A percentile compares a stretch with the other conserved stretches of the same genome.
These are phyloP conservation scores for Sugiyamaella neomexicana DNA, from an alignment of 1,139 yeast species.

Conservation along the genomic window DNA sequence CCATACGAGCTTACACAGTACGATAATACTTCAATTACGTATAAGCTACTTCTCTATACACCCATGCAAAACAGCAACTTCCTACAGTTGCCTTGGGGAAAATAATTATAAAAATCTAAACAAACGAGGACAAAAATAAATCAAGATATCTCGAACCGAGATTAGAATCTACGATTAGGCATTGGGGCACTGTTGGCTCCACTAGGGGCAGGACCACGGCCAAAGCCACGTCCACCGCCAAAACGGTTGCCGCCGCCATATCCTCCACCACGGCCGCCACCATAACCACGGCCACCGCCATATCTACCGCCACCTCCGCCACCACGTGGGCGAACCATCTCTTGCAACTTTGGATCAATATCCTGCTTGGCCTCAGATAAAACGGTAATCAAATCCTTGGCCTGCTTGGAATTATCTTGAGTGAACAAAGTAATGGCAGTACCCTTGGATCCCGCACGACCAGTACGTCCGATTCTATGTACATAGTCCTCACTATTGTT, in stretches of 20 bases:
- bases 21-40: neutral
- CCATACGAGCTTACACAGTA: too few species aligned
- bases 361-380: conserved; percentile 95
- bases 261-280: conserved; percentile 38
- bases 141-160: neutral
- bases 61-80: conserved; percentile 1
- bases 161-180: conserved; percentile 29
- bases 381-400: conserved; percentile 86
- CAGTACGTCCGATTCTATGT: conserved; percentile 95
- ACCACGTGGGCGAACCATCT: conserved; percentile 51
- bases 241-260: conserved; percentile 32
- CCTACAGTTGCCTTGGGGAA: neutral
- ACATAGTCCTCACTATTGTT: conserved; percentile 97
- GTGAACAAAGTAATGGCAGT: conserved; percentile 96
- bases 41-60: conserved; percentile 2
- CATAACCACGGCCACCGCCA: conserved; percentile 50
- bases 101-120: conserved; percentile 12
- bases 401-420: conserved; percentile 80
- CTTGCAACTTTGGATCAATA: conserved; percentile 55
- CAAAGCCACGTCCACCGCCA: conserved; percentile 36
- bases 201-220: conserved; percentile 22
- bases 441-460: conserved; percentile 97
- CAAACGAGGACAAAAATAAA: conserved; percentile 1
- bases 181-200: conserved; percentile 38
- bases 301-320: conserved; percentile 46